phyloP scores from a whole-genome alignment of 1,284 basidiomycete species.

The Flammula alnicola region DNA sequence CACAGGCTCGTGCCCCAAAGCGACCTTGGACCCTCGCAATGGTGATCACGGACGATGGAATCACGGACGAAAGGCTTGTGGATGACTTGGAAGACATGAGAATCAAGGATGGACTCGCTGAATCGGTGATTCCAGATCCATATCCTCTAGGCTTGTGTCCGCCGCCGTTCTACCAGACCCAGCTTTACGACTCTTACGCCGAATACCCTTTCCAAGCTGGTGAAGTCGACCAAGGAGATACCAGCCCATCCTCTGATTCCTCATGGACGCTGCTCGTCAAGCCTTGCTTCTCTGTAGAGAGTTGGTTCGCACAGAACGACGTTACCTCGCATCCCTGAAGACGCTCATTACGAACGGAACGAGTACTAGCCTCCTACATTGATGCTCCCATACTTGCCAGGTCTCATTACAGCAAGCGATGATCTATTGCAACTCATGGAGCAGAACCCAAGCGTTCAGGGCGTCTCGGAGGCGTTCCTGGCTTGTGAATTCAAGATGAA shows the following conservation, averaged over 20 bases:
- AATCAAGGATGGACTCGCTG: slow-evolving; percentile 18
- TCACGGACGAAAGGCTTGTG: slow-evolving; percentile 37
- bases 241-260: slow-evolving; percentile 20
- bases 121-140: slow-evolving; percentile 9
- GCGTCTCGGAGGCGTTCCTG: slow-evolving; percentile 37
- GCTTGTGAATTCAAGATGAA: slow-evolving; percentile 24
- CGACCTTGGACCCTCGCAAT: slow-evolving; percentile 31
- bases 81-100: slow-evolving; percentile 36
- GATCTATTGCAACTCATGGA: slow-evolving; percentile 32
- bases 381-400: slow-evolving; percentile 33
- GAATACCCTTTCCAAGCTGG: slow-evolving; percentile 25
- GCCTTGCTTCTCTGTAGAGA: slow-evolving; percentile 36
- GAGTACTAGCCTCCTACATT: slow-evolving; percentile 27
- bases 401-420: slow-evolving; percentile 34
- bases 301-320: slow-evolving; percentile 37
- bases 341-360: slow-evolving; percentile 33
- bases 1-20: not conserved
- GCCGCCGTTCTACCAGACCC: slow-evolving; percentile 20
- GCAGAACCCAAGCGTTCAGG: slow-evolving; percentile 37
- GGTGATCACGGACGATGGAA: slow-evolving; percentile 33
- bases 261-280: slow-evolving; percentile 34
- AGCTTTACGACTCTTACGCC: slow-evolving; percentile 23
- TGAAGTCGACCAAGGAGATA: slow-evolving; percentile 19
- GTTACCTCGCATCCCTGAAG: slow-evolving; percentile 35
- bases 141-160: slow-evolving; percentile 12